A percentile compares a stretch with the other conserved stretches of the same genome.
phyloP scores from a whole-genome alignment of 208 protist genomes.

The Cochliopodium minus region DNA sequence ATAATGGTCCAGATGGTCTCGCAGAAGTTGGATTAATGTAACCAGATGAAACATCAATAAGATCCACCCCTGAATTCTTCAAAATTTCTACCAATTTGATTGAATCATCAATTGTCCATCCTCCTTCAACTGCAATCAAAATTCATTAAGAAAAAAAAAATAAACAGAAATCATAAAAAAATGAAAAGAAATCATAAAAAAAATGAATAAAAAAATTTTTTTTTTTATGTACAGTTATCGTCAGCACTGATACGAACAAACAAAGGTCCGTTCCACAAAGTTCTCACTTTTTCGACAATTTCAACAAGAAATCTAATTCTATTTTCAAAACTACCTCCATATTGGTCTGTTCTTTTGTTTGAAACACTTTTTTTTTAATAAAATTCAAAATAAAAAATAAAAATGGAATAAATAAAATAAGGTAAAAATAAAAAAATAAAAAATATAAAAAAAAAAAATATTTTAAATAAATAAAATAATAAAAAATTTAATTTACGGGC shows the following conservation, averaged over 20 bases:
- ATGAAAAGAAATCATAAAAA: too few species aligned
- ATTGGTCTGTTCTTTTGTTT: constrained; percentile 8
- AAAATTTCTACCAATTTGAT: constrained; percentile 15
- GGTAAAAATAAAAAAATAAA: too few species aligned
- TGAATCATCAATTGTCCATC: constrained; percentile 19
- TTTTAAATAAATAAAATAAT: not conserved
- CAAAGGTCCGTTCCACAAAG: constrained; percentile 9
- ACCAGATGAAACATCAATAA: constrained; percentile 22
- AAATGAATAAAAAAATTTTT: too few species aligned
- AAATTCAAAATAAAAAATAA: too few species aligned
- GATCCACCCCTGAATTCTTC: constrained; percentile 17
- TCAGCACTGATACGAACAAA: constrained; percentile 9
- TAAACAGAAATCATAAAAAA: too few species aligned
- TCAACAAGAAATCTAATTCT: constrained; percentile 18
- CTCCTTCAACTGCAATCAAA: constrained; percentile 17
- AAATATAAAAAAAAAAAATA: too few species aligned
- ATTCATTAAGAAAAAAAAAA: too few species aligned
- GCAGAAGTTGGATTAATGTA: not conserved
- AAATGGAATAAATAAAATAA: too few species aligned
- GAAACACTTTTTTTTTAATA: too few species aligned
- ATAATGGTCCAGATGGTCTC: not conserved
- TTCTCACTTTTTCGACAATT: constrained; percentile 2
- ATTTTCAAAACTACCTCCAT: constrained; percentile 11
- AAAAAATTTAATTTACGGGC: not conserved
- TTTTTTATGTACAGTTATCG: too few species aligned